Conservation (phyloP, 495 filamentous ascomycete genomes). For the Schizothecium vesticola region DNA sequence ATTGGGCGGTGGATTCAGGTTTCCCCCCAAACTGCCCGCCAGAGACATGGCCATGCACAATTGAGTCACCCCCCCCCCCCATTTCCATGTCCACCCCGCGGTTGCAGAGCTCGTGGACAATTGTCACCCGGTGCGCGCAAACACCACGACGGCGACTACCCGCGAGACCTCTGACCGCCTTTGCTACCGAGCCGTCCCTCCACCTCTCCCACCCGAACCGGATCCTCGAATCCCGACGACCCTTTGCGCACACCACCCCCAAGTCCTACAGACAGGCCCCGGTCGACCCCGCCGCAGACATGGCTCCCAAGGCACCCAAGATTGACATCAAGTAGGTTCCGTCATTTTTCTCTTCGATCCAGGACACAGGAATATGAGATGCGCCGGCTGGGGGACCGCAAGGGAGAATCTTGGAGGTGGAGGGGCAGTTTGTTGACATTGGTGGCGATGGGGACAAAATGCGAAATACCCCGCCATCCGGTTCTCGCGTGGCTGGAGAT, state of each 20-base stretch:
- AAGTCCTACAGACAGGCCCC: background rate
- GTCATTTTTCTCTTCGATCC: background rate
- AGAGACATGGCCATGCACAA: conserved; percentile 16
- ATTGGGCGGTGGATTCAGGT: conserved; percentile 12
- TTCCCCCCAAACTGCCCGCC: conserved; percentile 12
- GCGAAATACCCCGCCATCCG: background rate
- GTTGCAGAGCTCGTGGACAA: conserved; percentile 23
- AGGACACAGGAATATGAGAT: background rate
- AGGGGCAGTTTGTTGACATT: background rate
- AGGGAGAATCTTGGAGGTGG: background rate
- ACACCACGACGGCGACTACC: conserved; percentile 17
- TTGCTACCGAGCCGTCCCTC: background rate
- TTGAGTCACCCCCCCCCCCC: conserved; percentile 27
- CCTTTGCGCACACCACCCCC: conserved; percentile 3
- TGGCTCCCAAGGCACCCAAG: conserved; percentile 39
- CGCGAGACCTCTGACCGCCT: background rate
- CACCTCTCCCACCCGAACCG: background rate
- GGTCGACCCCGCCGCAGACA: conserved; percentile 14
- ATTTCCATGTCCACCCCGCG: conserved; percentile 25
- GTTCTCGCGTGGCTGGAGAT: background rate
- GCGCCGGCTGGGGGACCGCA: background rate
- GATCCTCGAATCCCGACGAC: conserved; percentile 3
- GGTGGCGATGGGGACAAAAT: background rate
- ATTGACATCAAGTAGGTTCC: conserved; percentile 41
- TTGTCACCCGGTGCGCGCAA: conserved; percentile 24